These are phyloP conservation scores for Ceratobasidium papillatum DNA, from an alignment of 1,284 basidiomycete species.

Conservation along the genomic window DNA sequence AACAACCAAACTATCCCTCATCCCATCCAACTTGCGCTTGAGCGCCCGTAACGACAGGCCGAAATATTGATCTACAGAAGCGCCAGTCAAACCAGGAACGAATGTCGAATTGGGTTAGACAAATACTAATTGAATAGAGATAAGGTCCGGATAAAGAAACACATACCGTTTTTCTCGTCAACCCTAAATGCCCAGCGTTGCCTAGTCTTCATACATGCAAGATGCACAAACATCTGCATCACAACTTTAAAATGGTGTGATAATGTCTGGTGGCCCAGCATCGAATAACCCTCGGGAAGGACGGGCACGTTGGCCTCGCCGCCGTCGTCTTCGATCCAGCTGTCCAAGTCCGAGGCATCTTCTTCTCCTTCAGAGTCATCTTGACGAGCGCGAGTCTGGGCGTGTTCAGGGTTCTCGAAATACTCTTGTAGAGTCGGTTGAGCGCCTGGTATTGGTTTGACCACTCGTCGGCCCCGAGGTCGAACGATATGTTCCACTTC, in stretches of 20 bases:
- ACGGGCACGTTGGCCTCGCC: constrained; percentile 54
- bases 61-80: constrained; percentile 49
- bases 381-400: constrained; percentile 44
- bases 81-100: constrained; percentile 10
- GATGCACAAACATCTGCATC: constrained; percentile 78
- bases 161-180: constrained; percentile 62
- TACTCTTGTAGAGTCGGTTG: constrained; percentile 44
- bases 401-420: constrained; percentile 51
- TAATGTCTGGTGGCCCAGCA: constrained; percentile 63
- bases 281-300: constrained; percentile 79
- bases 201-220: constrained; percentile 67
- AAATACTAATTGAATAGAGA: background rate
- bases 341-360: constrained; percentile 48
- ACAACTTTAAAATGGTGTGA: constrained; percentile 73
- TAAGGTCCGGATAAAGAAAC: background rate
- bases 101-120: constrained; percentile 13
- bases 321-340: constrained; percentile 76
- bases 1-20: constrained; percentile 74
- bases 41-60: constrained; percentile 49
- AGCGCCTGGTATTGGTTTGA: constrained; percentile 48
- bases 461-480: constrained; percentile 20
- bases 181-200: constrained; percentile 66
- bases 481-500: constrained; percentile 49
- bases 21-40: constrained; percentile 70
- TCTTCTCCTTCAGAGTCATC: constrained; percentile 42